Base-by-base conservation (phyloP, 108 stramenopile genomes). In the Aurantiochytrium sp. region DNA sequence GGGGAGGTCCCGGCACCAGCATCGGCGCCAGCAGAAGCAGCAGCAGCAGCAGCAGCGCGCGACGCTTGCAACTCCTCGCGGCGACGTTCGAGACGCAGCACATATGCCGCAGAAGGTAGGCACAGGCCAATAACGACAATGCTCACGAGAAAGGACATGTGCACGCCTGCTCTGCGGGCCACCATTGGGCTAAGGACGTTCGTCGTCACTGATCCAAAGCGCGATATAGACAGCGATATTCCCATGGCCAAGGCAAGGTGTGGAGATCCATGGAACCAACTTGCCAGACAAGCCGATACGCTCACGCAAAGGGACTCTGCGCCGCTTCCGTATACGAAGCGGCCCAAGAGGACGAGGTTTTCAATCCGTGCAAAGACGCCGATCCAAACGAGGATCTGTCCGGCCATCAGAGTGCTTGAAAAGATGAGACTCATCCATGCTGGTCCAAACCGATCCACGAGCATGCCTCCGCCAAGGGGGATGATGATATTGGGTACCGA, bases 171-270 rank as follows among this genome's bases (percentile, higher is more conserved):
- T 10, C 43, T 58, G 87, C 91, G 88, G 5, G 95, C 95, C 4
- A 95, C 60, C 28, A 76, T 87, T 5, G 93, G 94, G 72, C 92
- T 93, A 4, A 89, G 58, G 14, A 90, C 44, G 60, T 95, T 92
- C 72, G 94, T 95, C 58, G 93, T 90, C 28, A 95, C 94, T 47
- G 88, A 90, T 35, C 95, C 95, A 42, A 94, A 72, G 42, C 94
- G 87, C n/a, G 83, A 51, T 5, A 95, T 89, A 6, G 93, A 87
- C 35, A 95, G 83, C 45, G 90, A 91, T 2, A 95, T 72, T 10
- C 94, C 95, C 88, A 95, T 93, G 44, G 94, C 94, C 35, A 95
- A 88, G 29, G 95, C 95, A 28, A 94, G 47, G 72, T 95, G 94
- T 44, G 57, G 90, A 42, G 35, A 35, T 0, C 93, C 95, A 44